Percentiles rank a stretch among this genome's conserved stretches.
Evolutionary conservation across 2,329 filamentous ascomycete species (phyloP).

Genomic region (Fonsecaea pugnacius): DNA sequence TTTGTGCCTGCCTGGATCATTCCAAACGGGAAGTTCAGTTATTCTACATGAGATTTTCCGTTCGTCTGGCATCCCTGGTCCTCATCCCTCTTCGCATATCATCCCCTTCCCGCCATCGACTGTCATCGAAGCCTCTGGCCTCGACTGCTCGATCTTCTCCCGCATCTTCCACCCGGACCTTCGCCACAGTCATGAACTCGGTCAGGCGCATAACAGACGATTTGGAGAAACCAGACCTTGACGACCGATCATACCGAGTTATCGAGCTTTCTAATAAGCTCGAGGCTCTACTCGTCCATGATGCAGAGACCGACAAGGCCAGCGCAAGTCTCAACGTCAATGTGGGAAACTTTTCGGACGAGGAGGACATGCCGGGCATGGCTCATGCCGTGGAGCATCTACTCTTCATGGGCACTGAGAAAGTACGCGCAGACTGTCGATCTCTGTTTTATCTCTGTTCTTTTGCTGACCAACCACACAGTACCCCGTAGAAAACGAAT

Average conservation of each 20-base stretch:
- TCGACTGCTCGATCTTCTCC: conserved; percentile 16
- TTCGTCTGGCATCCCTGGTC: conserved; percentile 25
- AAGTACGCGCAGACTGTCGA: conserved; percentile 54
- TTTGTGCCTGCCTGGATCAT: conserved; percentile 17
- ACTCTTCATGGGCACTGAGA: conserved; percentile 98
- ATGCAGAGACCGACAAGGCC: conserved; percentile 93
- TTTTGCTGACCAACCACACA: conserved; percentile 41
- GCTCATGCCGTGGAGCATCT: conserved; percentile 96
- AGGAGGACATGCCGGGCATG: conserved; percentile 88
- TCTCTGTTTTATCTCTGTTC: not conserved
- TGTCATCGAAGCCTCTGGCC: conserved; percentile 17
- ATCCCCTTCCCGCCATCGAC: conserved; percentile 21
- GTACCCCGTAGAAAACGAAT: conserved; percentile 94
- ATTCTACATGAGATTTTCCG: conserved; percentile 31
- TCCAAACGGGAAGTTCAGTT: not conserved
- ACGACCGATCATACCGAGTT: conserved; percentile 86
- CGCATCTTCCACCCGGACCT: conserved; percentile 18
- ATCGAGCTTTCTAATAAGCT: conserved; percentile 83
- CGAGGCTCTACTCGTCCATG: conserved; percentile 89
- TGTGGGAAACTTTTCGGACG: conserved; percentile 93
- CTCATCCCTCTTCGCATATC: conserved; percentile 22
- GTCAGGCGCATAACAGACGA: conserved; percentile 63
- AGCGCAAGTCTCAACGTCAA: conserved; percentile 94
- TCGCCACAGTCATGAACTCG: conserved; percentile 37
- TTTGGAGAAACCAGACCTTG: conserved; percentile 80